These are phyloP conservation scores for Curvularia spicifera DNA, from an alignment of 2,329 filamentous ascomycete species.

Conservation along the genomic window DNA sequence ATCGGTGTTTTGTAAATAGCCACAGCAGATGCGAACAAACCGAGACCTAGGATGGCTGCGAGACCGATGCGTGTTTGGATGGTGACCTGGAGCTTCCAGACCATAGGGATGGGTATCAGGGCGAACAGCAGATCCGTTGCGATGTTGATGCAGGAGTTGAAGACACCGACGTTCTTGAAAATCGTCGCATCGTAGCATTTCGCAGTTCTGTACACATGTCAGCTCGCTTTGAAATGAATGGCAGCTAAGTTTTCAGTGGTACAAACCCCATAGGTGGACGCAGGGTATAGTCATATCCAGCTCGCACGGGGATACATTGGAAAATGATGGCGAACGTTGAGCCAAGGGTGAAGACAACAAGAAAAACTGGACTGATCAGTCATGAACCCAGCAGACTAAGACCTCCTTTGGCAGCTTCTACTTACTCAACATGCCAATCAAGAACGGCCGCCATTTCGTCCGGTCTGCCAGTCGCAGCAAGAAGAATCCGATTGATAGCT, in stretches of 20 bases:
- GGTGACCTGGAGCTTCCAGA: conserved; percentile 52
- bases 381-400: not conserved
- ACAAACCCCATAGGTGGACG: conserved; percentile 30
- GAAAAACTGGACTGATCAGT: conserved; percentile 18
- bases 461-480: conserved; percentile 52
- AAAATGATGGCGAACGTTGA: conserved; percentile 35
- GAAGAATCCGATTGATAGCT: conserved; percentile 58
- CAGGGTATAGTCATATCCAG: conserved; percentile 52
- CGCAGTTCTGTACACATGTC: conserved; percentile 19
- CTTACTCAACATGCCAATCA: conserved; percentile 54
- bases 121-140: conserved; percentile 52
- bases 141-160: conserved; percentile 54
- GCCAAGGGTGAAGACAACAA: conserved; percentile 35
- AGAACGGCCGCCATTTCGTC: conserved; percentile 45
- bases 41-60: conserved; percentile 44
- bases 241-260: not conserved
- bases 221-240: not conserved
- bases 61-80: conserved; percentile 49
- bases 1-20: conserved; percentile 34
- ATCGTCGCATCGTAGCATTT: conserved; percentile 46
- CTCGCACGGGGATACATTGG: conserved; percentile 49
- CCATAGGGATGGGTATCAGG: conserved; percentile 52
- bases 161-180: conserved; percentile 55
- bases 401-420: not conserved
- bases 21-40: conserved; percentile 45